Percentiles rank a stretch among this genome's conserved stretches.
phyloP scores from a whole-genome alignment of 192 early-diverging fungal genomes.

The Lunasporangiospora selenospora region DNA sequence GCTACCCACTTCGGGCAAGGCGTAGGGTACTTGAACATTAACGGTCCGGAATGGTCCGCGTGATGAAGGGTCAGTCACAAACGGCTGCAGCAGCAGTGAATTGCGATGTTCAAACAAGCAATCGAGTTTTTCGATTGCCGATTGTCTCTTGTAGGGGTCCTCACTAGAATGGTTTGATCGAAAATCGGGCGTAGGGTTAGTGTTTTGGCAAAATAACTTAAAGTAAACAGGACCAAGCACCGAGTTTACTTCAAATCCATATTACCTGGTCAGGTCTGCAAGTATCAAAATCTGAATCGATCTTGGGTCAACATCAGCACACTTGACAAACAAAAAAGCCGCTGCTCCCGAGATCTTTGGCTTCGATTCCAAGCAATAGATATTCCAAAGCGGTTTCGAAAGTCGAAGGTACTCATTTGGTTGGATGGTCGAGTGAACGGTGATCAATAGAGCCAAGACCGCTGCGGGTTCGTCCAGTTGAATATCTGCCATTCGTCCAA shows the following conservation, averaged over 20 bases:
- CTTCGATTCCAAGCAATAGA: constrained; percentile 55
- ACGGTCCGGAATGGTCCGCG: constrained; percentile 55
- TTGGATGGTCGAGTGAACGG: constrained; percentile 56
- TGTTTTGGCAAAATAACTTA: background rate
- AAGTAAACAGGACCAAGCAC: background rate
- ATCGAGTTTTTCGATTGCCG: constrained; percentile 51
- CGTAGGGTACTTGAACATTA: constrained; percentile 56
- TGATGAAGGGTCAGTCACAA: constrained; percentile 53
- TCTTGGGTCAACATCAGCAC: constrained; percentile 59
- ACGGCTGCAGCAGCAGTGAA: constrained; percentile 52
- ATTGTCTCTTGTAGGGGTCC: constrained; percentile 42
- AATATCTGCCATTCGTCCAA: constrained; percentile 41
- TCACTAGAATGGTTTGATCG: too few species aligned
- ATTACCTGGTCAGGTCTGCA: constrained; percentile 57
- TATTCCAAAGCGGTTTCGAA: constrained; percentile 52
- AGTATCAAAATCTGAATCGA: constrained; percentile 46
- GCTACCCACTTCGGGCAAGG: constrained; percentile 59
- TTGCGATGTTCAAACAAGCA: constrained; percentile 55
- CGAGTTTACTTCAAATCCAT: background rate
- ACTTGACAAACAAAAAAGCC: constrained; percentile 62
- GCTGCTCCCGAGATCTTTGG: constrained; percentile 50
- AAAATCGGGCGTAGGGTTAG: too few species aligned
- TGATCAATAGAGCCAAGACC: constrained; percentile 55
- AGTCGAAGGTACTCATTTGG: constrained; percentile 47
- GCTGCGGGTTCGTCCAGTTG: constrained; percentile 52